phyloP scores from a whole-genome alignment of 2,329 filamentous ascomycete genomes.

The Orbilia oligospora region DNA sequence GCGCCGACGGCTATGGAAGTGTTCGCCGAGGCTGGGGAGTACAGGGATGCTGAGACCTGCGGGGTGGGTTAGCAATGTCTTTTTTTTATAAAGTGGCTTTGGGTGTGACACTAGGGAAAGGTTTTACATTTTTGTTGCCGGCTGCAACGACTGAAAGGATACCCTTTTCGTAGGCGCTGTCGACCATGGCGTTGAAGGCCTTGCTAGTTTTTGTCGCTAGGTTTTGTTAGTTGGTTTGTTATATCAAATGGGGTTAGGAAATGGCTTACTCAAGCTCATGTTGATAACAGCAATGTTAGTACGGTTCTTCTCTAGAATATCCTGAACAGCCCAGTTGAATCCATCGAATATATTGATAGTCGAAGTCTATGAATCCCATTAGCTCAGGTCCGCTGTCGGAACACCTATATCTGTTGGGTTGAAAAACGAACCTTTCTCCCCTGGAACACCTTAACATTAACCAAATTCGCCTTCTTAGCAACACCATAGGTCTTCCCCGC shows the following conservation, averaged over 20 bases:
- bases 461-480: constrained; percentile 66
- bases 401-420: constrained; percentile 65
- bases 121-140: constrained; percentile 29
- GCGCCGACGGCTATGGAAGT: constrained; percentile 30
- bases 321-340: constrained; percentile 69
- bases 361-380: constrained; percentile 63
- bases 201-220: constrained; percentile 64
- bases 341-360: constrained; percentile 67
- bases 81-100: background rate
- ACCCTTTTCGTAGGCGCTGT: constrained; percentile 28
- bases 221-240: background rate
- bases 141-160: constrained; percentile 33
- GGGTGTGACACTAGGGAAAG: background rate
- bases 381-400: constrained; percentile 59
- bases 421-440: constrained; percentile 68
- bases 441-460: constrained; percentile 71
- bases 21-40: constrained; percentile 18
- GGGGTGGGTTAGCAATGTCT: too few species aligned
- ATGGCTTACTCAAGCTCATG: constrained; percentile 35
- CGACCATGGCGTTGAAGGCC: constrained; percentile 34
- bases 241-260: background rate
- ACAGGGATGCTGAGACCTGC: constrained; percentile 12
- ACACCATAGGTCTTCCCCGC: constrained; percentile 66
- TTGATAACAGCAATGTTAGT: constrained; percentile 36
- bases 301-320: constrained; percentile 67